Evolutionary conservation across 129 eudicot genomes (phyloP).

Genomic region (Lactuca sativa): DNA sequence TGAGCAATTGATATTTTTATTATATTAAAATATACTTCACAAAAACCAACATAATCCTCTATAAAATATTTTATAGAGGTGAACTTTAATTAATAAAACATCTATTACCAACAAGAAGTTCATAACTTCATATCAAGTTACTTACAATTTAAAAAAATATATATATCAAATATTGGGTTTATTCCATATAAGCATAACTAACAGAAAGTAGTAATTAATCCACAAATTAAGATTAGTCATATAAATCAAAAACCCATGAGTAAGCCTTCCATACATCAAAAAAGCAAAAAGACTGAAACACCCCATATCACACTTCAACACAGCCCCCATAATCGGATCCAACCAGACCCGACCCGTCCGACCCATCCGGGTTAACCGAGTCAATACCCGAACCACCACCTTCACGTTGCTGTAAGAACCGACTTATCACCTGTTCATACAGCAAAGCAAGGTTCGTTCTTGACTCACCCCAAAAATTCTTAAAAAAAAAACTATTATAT

Average conservation of each 20-base stretch:
- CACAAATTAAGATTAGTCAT: slow-evolving; percentile 27
- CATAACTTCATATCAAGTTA: background rate
- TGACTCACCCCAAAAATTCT: slow-evolving; percentile 75
- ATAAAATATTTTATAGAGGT: too few relatives aligned
- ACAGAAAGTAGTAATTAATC: slow-evolving; percentile 1
- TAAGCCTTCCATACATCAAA: slow-evolving; percentile 35
- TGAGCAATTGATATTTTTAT: too few relatives aligned
- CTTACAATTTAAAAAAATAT: background rate
- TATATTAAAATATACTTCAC: too few relatives aligned
- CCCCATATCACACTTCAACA: slow-evolving; percentile 22
- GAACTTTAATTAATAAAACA: background rate
- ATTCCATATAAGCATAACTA: background rate
- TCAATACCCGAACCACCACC: slow-evolving; percentile 99
- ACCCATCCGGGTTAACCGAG: slow-evolving; percentile 50
- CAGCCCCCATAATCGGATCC: slow-evolving; percentile 20
- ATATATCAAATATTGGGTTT: background rate
- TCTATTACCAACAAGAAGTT: background rate
- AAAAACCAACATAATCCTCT: background rate
- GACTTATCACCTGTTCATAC: slow-evolving; percentile 10
- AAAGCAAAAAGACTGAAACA: slow-evolving; percentile 13
- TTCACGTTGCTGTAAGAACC: slow-evolving; percentile 39
- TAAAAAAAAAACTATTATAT: slow-evolving; percentile 18
- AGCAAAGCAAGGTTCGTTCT: slow-evolving; percentile 91
- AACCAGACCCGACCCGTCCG: slow-evolving; percentile 24
- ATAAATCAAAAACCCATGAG: slow-evolving; percentile 26